A percentile compares a stretch with the other conserved stretches of the same genome.
phyloP scores from a whole-genome alignment of 2,329 filamentous ascomycete species.

The Botryotinia narcissicola region DNA sequence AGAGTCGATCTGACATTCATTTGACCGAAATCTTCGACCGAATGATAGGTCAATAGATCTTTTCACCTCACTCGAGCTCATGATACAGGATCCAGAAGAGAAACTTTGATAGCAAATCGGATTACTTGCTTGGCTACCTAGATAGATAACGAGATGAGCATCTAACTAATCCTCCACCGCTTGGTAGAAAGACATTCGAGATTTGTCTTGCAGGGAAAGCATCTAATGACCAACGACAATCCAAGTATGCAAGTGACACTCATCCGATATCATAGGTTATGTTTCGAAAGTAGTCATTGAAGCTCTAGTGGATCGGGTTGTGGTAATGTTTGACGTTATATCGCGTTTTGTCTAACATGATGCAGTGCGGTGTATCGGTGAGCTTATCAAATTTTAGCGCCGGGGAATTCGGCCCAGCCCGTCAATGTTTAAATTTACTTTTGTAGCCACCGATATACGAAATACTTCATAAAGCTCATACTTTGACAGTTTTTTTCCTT shows the following conservation, averaged over 20 bases:
- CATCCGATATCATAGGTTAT: background rate
- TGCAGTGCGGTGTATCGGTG: too few relatives aligned
- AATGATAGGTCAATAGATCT: background rate
- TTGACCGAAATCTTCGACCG: background rate
- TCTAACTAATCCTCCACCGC: background rate
- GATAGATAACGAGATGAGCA: background rate
- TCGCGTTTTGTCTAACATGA: background rate
- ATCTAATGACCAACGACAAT: background rate
- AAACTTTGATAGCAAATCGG: background rate
- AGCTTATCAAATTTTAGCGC: background rate
- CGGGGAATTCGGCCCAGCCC: background rate
- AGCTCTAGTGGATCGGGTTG: background rate
- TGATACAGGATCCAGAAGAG: background rate
- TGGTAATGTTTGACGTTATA: background rate
- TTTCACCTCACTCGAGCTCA: background rate
- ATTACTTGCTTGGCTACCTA: background rate
- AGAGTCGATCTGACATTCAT: background rate
- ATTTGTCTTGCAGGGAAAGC: background rate
- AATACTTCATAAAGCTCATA: background rate
- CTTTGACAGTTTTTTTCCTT: too few relatives aligned
- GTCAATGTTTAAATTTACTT: background rate
- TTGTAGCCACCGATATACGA: background rate
- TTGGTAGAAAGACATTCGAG: background rate
- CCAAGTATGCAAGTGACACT: background rate
- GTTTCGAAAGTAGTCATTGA: background rate